Evolutionary conservation across 2,329 filamentous ascomycete genomes (phyloP), one percentile per base, ranked within the genome.

Genomic region (Epichloe gansuensis): DNA sequence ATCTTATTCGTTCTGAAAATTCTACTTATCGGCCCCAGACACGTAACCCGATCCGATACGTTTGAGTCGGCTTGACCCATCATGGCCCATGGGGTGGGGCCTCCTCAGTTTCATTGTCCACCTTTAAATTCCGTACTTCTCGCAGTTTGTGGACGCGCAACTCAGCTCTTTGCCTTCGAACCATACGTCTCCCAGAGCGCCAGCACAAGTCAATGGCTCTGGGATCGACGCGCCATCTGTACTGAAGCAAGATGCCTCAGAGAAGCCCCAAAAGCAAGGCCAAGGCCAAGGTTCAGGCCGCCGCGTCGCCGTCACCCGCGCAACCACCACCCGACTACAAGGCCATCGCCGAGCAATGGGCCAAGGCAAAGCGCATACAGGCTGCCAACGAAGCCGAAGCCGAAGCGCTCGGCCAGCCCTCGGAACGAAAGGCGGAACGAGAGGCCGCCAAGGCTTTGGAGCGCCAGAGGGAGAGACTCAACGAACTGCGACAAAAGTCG

Each of bases 301-400:
- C 57, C 52, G 52, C 57, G 45, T 47, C 58, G 46, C 50, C 55
- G 23, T 60, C 50, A 6, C 2, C 49, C 3, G 7, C 43, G 9
- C 21, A 35, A 34, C 25, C 50, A 8, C 44, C 51, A 5, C 43
- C 70, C 62, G 76, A 81, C 41, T 78, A 78, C 67, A 68, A 77
- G 59, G 65, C 71, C 53, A 77, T 81, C 55, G 71, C 75, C 17
- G 72, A 73, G 41, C 71, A 80, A 62, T 81, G 72, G 66, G 75
- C 72, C 31, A 72, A 71, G 45, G 77, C 77, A 37, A 77, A 79
- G 63, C 72, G 70, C 49, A 69, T 69, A 54, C 74, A 77, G 57
- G 72, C 73, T 53, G 60, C 64, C 8, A 65, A 74, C 51, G 69
- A 74, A 55, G 69, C 69, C 23, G 57, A 58, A 3, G 61, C 60